Conservation (phyloP, 345 rosid species). For the Euphorbia peplus region DNA sequence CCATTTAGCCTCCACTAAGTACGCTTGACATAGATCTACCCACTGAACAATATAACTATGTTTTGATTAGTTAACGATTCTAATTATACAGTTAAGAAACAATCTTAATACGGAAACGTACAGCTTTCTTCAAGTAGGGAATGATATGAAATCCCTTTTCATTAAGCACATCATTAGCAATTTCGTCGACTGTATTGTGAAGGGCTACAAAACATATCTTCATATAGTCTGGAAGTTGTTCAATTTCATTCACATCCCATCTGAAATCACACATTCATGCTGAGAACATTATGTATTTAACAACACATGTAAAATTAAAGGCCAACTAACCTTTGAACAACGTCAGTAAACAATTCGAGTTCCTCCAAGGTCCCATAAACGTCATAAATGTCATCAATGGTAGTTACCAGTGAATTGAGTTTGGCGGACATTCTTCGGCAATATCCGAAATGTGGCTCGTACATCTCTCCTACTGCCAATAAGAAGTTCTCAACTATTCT, state of each 20-base stretch:
- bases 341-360: constrained; percentile 29
- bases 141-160: constrained; percentile 30
- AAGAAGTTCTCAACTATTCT: constrained; percentile 34
- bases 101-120: constrained; percentile 13
- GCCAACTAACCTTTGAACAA: constrained; percentile 7
- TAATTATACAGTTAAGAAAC: too few relatives aligned
- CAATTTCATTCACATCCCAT: constrained; percentile 31
- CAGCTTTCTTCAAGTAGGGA: constrained; percentile 35
- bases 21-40: neutral
- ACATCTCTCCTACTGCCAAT: constrained; percentile 26
- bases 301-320: neutral
- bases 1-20: constrained; percentile 6
- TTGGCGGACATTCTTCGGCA: constrained; percentile 27
- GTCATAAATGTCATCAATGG: constrained; percentile 40
- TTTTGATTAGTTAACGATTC: neutral
- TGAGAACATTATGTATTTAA: too few relatives aligned
- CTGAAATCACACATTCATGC: constrained; percentile 20
- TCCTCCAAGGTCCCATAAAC: constrained; percentile 30
- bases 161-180: constrained; percentile 28
- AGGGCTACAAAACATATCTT: constrained; percentile 35
- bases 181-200: constrained; percentile 17
- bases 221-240: constrained; percentile 44
- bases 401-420: constrained; percentile 16
- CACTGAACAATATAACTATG: constrained; percentile 8
- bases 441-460: constrained; percentile 23